phyloP scores from a whole-genome alignment of 2,329 filamentous ascomycete species.

The Fusarium compactum region DNA sequence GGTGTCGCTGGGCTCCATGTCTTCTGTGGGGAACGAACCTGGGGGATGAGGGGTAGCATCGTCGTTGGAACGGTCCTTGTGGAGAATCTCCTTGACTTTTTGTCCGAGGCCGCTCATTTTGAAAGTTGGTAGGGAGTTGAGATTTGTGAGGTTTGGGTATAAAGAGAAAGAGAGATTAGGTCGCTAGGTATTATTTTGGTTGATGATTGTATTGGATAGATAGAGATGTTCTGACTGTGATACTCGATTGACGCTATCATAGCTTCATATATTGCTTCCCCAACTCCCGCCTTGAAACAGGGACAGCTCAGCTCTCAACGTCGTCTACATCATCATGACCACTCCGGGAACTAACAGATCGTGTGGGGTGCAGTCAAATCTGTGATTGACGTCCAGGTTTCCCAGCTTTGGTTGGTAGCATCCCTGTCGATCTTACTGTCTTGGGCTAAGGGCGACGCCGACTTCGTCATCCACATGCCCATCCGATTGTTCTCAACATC shows the following conservation, averaged over 20 bases:
- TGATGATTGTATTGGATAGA: not conserved
- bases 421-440: constrained; percentile 27
- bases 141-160: not conserved
- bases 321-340: constrained; percentile 41
- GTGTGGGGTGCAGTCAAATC: constrained; percentile 20
- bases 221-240: not conserved
- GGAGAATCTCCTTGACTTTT: constrained; percentile 33
- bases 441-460: constrained; percentile 26
- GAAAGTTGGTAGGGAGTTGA: not conserved
- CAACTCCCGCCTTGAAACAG: not conserved
- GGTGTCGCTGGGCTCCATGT: constrained; percentile 22
- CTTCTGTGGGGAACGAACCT: constrained; percentile 38
- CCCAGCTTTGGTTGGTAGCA: constrained; percentile 4
- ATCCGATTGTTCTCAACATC: not conserved
- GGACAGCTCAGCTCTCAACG: not conserved
- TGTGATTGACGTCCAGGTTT: constrained; percentile 17
- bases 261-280: constrained; percentile 22
- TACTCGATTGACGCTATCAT: not conserved
- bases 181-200: not conserved
- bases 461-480: constrained; percentile 29
- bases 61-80: constrained; percentile 15
- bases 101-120: constrained; percentile 27
- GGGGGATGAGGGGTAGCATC: constrained; percentile 27
- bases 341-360: constrained; percentile 25
- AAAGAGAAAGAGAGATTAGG: not conserved